These are phyloP conservation scores for Ogataea pilisensis DNA, from an alignment of 805 yeast genomes.

Conservation along the genomic window DNA sequence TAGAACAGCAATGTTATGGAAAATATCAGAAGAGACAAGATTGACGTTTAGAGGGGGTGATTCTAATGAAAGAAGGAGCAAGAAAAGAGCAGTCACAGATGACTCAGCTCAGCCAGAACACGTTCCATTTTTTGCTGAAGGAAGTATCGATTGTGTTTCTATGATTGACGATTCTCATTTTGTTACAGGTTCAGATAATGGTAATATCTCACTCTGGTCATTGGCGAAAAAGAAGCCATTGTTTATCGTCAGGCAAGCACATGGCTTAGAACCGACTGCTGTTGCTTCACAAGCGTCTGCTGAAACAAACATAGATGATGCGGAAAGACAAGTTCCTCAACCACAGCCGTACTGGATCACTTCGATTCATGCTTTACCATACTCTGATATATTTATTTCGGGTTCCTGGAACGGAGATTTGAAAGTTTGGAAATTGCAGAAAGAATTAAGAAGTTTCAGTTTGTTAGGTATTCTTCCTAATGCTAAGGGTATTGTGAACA, in stretches of 20 bases:
- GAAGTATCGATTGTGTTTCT: slow-evolving; percentile 82
- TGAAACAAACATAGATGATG: slow-evolving; percentile 34
- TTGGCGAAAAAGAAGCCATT: slow-evolving; percentile 85
- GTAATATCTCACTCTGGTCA: slow-evolving; percentile 87
- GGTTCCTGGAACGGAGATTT: slow-evolving; percentile 87
- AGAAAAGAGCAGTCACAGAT: slow-evolving; percentile 24
- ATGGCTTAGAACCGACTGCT: slow-evolving; percentile 53
- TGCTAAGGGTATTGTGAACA: slow-evolving; percentile 68
- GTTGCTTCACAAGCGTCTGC: slow-evolving; percentile 53
- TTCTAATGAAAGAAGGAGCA: slow-evolving; percentile 34
- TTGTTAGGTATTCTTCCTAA: slow-evolving; percentile 51
- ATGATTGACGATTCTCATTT: slow-evolving; percentile 93
- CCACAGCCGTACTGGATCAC: slow-evolving; percentile 86
- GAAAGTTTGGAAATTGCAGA: slow-evolving; percentile 72
- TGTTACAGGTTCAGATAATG: slow-evolving; percentile 94
- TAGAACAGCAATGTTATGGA: slow-evolving; percentile 94
- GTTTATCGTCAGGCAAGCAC: slow-evolving; percentile 64
- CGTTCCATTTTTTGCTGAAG: slow-evolving; percentile 55
- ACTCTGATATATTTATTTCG: slow-evolving; percentile 73
- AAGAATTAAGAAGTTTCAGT: slow-evolving; percentile 57
- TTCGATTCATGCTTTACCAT: slow-evolving; percentile 75
- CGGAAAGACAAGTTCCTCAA: slow-evolving; percentile 55
- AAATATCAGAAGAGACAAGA: slow-evolving; percentile 91
- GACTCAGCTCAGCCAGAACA: slow-evolving; percentile 17
- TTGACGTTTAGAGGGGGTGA: slow-evolving; percentile 93